These are phyloP conservation scores for Circinella umbellata DNA, from an alignment of 371 early-diverging fungal genomes.

Conservation along the genomic window DNA sequence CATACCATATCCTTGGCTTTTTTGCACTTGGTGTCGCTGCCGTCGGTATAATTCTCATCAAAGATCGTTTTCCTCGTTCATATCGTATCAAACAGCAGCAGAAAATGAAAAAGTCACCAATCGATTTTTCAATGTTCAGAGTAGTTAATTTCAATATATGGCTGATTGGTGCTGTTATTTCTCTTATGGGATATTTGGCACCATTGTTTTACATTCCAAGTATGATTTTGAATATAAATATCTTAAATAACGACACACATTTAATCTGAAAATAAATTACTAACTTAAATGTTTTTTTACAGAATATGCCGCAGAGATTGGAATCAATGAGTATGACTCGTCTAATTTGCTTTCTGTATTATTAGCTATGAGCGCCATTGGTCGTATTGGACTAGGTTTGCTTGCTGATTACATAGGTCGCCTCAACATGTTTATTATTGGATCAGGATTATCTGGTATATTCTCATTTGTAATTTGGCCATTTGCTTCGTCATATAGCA, in stretches of 20 bases:
- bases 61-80: conserved; percentile 36
- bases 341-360: conserved; percentile 35
- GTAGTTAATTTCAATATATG: conserved; percentile 32
- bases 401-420: conserved; percentile 69
- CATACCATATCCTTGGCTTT: conserved; percentile 41
- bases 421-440: conserved; percentile 40
- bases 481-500: conserved; percentile 51
- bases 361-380: conserved; percentile 57
- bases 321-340: conserved; percentile 24
- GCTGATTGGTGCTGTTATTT: conserved; percentile 37
- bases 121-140: conserved; percentile 32
- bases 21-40: conserved; percentile 40
- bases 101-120: conserved; percentile 26
- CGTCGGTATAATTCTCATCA: conserved; percentile 31
- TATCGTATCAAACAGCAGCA: conserved; percentile 14
- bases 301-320: conserved; percentile 36
- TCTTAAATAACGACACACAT: no score
- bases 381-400: conserved; percentile 68
- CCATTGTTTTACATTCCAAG: conserved; percentile 43
- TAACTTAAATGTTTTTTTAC: neutral
- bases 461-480: conserved; percentile 60
- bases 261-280: neutral
- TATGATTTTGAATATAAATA: conserved; percentile 8
- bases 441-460: conserved; percentile 35
- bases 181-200: conserved; percentile 36